Evolutionary conservation across 139 green algal genomes (phyloP).

Genomic region (Asterochloris erici): DNA sequence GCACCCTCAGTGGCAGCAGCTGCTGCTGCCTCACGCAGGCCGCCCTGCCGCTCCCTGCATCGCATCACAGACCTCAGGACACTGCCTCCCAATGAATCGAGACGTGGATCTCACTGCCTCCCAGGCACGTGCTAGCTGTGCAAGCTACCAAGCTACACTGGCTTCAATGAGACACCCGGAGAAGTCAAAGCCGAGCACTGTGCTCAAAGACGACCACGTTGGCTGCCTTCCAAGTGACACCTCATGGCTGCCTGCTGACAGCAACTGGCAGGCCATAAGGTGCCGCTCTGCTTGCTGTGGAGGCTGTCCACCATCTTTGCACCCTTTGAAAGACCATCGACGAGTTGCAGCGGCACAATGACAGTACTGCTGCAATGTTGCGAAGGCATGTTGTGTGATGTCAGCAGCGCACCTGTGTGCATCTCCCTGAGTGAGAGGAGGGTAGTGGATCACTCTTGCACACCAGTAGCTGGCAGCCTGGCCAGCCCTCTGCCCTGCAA

Average conservation of each 20-base stretch:
- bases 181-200: no score
- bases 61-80: not conserved
- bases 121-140: not conserved
- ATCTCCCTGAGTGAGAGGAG: constrained; percentile 22
- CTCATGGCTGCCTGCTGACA: no score
- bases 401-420: constrained; percentile 5
- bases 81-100: not conserved
- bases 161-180: no score
- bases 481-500: constrained; percentile 20
- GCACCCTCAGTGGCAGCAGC: constrained; percentile 3
- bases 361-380: not conserved
- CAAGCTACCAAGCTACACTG: no score
- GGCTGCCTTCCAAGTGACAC: no score
- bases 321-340: no score
- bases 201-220: no score
- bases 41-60: not conserved
- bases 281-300: no score
- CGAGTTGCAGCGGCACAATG: no score
- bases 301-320: no score
- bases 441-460: constrained; percentile 52
- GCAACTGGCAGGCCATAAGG: no score
- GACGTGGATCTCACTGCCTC: not conserved
- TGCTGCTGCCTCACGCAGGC: constrained; percentile 17
- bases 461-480: constrained; percentile 32
- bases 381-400: not conserved